Conservation (phyloP, 805 yeast species). For the Saccharomycopsis malanga region DNA sequence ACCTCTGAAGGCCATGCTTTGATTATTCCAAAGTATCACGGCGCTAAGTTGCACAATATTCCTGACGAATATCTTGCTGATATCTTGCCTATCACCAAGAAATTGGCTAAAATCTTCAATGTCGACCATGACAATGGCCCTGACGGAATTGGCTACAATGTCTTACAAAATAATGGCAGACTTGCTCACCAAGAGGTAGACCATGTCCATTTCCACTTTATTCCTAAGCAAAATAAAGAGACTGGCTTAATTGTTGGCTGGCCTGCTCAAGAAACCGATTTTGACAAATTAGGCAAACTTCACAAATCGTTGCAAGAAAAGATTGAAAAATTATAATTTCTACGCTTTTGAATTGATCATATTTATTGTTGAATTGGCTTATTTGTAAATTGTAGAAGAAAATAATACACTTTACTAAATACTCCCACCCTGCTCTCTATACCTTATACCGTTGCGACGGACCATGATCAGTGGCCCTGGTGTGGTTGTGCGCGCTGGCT, state of each 20-base stretch:
- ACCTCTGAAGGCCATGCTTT: slow-evolving; percentile 83
- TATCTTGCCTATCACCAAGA: slow-evolving; percentile 81
- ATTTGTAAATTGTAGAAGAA: neutral
- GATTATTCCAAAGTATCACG: slow-evolving; percentile 89
- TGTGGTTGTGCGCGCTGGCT: too few species aligned
- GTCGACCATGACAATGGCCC: slow-evolving; percentile 53
- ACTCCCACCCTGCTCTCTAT: neutral
- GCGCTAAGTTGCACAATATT: slow-evolving; percentile 83
- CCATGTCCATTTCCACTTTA: slow-evolving; percentile 94
- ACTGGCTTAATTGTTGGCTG: slow-evolving; percentile 86
- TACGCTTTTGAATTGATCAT: neutral
- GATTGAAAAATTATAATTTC: slow-evolving; percentile 26
- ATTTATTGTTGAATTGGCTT: neutral
- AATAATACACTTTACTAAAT: neutral
- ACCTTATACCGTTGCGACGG: neutral
- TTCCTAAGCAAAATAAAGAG: slow-evolving; percentile 71
- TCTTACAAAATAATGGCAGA: slow-evolving; percentile 88
- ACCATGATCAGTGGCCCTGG: too few species aligned
- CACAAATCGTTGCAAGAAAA: slow-evolving; percentile 54
- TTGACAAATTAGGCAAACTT: slow-evolving; percentile 58
- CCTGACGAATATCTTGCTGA: slow-evolving; percentile 90
- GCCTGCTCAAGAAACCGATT: slow-evolving; percentile 83
- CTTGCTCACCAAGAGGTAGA: slow-evolving; percentile 94
- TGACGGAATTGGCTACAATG: slow-evolving; percentile 72
- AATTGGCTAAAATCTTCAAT: slow-evolving; percentile 65